A percentile compares a stretch with the other conserved stretches of the same genome.
Evolutionary conservation across 192 early-diverging fungal genomes (phyloP).

Genomic region (Chytriomyces confervae): DNA sequence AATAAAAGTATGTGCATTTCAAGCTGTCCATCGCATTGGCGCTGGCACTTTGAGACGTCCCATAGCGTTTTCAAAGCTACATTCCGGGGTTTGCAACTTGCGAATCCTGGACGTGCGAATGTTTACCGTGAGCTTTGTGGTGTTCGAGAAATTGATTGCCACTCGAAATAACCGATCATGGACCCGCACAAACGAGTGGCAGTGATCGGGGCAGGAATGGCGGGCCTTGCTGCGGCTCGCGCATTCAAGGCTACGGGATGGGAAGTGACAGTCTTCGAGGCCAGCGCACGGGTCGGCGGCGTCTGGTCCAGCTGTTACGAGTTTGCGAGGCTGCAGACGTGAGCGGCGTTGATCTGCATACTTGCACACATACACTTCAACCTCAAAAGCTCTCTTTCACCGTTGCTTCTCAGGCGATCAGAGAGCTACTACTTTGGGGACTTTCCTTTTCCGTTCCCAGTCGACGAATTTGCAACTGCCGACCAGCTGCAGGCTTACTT

Average conservation of each 20-base stretch:
- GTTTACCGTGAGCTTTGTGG: too few species aligned
- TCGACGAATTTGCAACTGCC: conserved; percentile 1
- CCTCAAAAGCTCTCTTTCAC: neutral
- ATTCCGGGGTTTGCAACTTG: too few species aligned
- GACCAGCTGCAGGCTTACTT: conserved; percentile 19
- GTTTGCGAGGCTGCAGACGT: conserved; percentile 17
- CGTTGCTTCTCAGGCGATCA: neutral
- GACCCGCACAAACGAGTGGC: neutral
- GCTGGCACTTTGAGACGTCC: too few species aligned
- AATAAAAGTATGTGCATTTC: too few species aligned
- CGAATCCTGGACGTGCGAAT: too few species aligned
- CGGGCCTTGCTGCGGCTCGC: conserved; percentile 5
- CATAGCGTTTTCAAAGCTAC: too few species aligned
- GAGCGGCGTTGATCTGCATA: neutral
- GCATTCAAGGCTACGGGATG: conserved; percentile 1
- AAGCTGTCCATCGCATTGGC: too few species aligned
- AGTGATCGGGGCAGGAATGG: conserved; percentile 24
- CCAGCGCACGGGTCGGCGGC: neutral
- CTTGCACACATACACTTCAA: neutral
- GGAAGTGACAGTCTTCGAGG: conserved; percentile 19
- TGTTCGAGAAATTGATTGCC: too few species aligned
- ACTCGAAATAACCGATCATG: neutral
- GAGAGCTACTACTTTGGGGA: conserved; percentile 5
- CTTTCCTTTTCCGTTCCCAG: conserved; percentile 19
- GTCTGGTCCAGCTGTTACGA: neutral